Conservation (phyloP, 2,329 filamentous ascomycete species). For the Hypoxylon sp. region DNA sequence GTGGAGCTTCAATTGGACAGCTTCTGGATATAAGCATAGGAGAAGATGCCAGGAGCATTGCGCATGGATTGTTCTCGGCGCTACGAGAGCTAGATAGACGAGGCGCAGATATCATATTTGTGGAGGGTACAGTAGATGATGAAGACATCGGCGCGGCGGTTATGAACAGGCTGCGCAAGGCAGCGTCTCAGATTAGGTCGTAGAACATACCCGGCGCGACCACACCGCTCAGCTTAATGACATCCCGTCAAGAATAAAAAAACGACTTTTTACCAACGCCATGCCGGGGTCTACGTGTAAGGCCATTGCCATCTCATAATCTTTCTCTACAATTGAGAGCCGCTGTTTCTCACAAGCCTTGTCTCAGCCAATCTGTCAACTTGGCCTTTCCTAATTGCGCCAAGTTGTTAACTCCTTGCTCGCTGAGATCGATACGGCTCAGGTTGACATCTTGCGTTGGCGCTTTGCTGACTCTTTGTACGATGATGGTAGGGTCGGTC, state of each 20-base stretch:
- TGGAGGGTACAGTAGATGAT: constrained; percentile 87
- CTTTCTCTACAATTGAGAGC: constrained; percentile 26
- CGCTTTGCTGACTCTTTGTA: constrained; percentile 91
- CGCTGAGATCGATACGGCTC: constrained; percentile 94
- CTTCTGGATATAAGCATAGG: constrained; percentile 83
- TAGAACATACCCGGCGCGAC: constrained; percentile 57
- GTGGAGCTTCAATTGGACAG: constrained; percentile 55
- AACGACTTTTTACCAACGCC: constrained; percentile 52
- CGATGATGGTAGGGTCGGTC: constrained; percentile 94
- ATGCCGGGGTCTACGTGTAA: constrained; percentile 48
- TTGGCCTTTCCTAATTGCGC: constrained; percentile 95
- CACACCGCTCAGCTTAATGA: constrained; percentile 42
- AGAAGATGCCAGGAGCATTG: constrained; percentile 78
- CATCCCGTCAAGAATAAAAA: constrained; percentile 47
- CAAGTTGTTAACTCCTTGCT: constrained; percentile 94
- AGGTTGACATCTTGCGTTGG: constrained; percentile 92
- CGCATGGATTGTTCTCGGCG: constrained; percentile 88
- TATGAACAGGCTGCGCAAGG: constrained; percentile 87
- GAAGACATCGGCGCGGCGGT: constrained; percentile 88
- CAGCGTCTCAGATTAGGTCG: constrained; percentile 72
- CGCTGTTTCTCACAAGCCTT: constrained; percentile 73
- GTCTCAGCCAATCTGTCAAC: constrained; percentile 89
- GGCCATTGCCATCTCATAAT: constrained; percentile 34
- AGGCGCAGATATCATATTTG: constrained; percentile 85
- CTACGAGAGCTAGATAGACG: constrained; percentile 86